A percentile compares a stretch with the other conserved stretches of the same genome.
Conservation (phyloP, 2,329 filamentous ascomycete species). For the Pseudogymnoascus sp. region DNA sequence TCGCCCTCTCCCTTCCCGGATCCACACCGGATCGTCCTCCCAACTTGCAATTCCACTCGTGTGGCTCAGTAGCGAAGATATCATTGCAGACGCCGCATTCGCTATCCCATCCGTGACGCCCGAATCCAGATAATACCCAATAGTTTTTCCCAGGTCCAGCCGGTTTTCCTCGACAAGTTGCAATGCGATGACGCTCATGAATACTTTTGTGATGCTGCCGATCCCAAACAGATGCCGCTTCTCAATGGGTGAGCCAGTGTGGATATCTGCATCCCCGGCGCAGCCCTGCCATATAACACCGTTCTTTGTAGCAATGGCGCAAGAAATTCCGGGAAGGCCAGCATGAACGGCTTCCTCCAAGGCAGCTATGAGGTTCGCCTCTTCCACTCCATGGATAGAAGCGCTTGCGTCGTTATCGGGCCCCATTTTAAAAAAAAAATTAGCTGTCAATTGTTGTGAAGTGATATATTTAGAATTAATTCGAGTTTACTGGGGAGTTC, state of each 20-base stretch:
- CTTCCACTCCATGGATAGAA: not conserved
- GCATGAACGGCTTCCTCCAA: constrained; percentile 7
- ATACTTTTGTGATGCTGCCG: constrained; percentile 19
- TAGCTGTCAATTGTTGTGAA: not conserved
- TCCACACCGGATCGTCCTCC: constrained; percentile 16
- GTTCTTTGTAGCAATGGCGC: constrained; percentile 13
- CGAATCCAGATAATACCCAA: constrained; percentile 1
- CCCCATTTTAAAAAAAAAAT: not conserved
- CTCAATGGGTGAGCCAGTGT: not conserved
- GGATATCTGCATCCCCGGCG: constrained; percentile 6
- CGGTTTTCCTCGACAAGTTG: constrained; percentile 15
- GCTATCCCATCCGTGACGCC: constrained; percentile 4
- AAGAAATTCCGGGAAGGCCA: constrained; percentile 15
- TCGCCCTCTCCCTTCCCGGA: constrained; percentile 13
- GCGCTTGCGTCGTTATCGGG: not conserved
- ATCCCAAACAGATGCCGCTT: constrained; percentile 14
- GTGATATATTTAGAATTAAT: not conserved
- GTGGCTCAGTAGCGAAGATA: constrained; percentile 13
- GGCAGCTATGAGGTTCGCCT: not conserved
- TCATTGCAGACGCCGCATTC: constrained; percentile 13
- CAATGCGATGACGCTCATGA: constrained; percentile 14
- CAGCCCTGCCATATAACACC: constrained; percentile 13
- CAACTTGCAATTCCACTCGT: constrained; percentile 14
- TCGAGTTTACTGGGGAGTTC: not conserved
- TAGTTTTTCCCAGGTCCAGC: constrained; percentile 10